A percentile compares a stretch with the other conserved stretches of the same genome.
phyloP scores from a whole-genome alignment of 2,329 filamentous ascomycete genomes.

The Sporothrix humicola region DNA sequence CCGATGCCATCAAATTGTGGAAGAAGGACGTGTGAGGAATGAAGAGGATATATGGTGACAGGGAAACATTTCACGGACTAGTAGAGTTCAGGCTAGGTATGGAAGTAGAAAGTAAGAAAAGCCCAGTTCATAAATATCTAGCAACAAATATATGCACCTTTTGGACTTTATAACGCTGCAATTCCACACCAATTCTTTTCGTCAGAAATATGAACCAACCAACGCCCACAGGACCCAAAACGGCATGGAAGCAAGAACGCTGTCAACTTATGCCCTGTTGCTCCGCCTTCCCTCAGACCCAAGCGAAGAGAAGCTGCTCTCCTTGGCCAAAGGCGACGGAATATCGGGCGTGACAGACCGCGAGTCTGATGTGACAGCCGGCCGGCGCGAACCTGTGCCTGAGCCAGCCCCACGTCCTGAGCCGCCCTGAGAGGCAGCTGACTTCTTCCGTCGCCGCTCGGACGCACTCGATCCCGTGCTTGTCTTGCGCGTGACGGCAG shows the following conservation, averaged over 20 bases:
- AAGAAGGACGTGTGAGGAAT: background rate
- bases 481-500: constrained; percentile 47
- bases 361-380: constrained; percentile 52
- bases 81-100: background rate
- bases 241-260: background rate
- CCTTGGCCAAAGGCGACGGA: constrained; percentile 59
- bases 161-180: background rate
- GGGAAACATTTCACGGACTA: background rate
- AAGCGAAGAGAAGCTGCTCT: constrained; percentile 48
- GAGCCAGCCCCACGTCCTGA: constrained; percentile 47
- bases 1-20: constrained; percentile 24
- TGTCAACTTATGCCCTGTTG: background rate
- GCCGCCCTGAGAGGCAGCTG: constrained; percentile 44
- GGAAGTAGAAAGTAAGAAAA: background rate
- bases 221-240: background rate
- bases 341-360: constrained; percentile 62
- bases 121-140: background rate
- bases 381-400: constrained; percentile 40
- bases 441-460: constrained; percentile 60
- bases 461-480: constrained; percentile 56
- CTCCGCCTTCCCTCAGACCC: constrained; percentile 16
- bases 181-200: background rate
- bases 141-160: background rate
- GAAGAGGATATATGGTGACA: background rate
- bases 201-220: background rate